Evolutionary conservation across 2,329 filamentous ascomycete species (phyloP).

Genomic region (Parafenestella ontariensis): DNA sequence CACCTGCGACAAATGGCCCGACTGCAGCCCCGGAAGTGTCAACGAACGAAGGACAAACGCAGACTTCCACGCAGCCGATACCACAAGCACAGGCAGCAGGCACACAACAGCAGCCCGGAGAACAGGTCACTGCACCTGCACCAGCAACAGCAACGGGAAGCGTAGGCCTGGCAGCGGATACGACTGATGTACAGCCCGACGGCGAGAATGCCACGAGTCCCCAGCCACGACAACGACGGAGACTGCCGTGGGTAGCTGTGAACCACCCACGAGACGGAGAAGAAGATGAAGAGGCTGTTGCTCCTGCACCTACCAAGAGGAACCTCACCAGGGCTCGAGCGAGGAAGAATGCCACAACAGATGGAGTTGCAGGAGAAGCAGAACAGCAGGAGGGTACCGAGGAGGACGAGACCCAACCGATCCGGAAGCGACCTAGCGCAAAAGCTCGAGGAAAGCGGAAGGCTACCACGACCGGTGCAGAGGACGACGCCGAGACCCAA

Average conservation of each 20-base stretch:
- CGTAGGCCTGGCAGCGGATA: neutral
- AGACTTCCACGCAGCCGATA: neutral
- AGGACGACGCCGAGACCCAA: constrained; percentile 18
- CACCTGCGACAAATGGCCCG: constrained; percentile 5
- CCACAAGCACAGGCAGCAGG: neutral
- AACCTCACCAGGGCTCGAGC: constrained; percentile 19
- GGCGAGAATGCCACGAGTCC: constrained; percentile 6
- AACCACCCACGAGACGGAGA: constrained; percentile 29
- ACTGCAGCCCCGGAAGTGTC: neutral
- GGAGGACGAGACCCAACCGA: constrained; percentile 17
- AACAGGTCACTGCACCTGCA: neutral
- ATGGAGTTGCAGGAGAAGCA: constrained; percentile 1
- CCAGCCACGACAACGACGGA: constrained; percentile 13
- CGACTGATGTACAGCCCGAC: neutral
- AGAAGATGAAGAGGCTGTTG: constrained; percentile 11
- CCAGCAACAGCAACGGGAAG: neutral
- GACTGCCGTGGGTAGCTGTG: constrained; percentile 39
- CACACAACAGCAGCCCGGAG: neutral
- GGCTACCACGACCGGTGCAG: constrained; percentile 10
- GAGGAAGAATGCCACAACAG: constrained; percentile 7
- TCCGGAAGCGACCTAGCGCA: constrained; percentile 15
- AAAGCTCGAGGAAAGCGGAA: constrained; percentile 30
- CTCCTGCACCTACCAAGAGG: constrained; percentile 15
- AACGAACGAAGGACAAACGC: neutral
- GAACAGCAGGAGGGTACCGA: constrained; percentile 15